Percentiles rank a stretch among this genome's conserved stretches.
phyloP scores from a whole-genome alignment of 1,284 basidiomycete genomes.

The Phlebopus sp. region DNA sequence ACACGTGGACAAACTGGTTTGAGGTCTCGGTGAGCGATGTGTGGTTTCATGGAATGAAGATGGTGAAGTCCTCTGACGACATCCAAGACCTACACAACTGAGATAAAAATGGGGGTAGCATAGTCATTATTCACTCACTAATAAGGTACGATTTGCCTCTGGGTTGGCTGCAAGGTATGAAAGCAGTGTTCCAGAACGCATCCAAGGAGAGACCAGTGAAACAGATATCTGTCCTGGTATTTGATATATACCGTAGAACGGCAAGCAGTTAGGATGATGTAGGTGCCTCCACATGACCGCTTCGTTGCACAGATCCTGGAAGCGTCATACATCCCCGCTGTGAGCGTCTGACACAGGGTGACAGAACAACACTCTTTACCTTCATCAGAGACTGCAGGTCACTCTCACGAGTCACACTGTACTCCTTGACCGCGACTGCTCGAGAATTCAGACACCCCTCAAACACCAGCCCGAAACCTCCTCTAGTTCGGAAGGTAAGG shows the following conservation, averaged over 20 bases:
- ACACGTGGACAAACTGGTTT: conserved; percentile 19
- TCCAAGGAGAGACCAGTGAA: conserved; percentile 31
- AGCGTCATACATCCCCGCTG: not conserved
- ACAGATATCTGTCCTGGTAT: conserved; percentile 4
- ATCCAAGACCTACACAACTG: conserved; percentile 19
- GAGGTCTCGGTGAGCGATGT: conserved; percentile 28
- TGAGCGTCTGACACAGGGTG: not conserved
- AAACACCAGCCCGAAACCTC: conserved; percentile 23
- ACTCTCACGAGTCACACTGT: conserved; percentile 1
- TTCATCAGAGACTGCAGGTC: conserved; percentile 11
- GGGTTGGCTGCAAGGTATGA: conserved; percentile 19
- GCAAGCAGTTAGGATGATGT: conserved; percentile 27
- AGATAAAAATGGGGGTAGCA: not conserved
- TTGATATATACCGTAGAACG: conserved; percentile 23
- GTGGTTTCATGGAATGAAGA: conserved; percentile 26
- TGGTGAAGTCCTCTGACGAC: conserved; percentile 23
- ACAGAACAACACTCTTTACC: conserved; percentile 12
- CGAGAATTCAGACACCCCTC: conserved; percentile 17
- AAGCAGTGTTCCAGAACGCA: conserved; percentile 23
- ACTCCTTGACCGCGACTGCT: conserved; percentile 25
- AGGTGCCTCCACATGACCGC: conserved; percentile 27
- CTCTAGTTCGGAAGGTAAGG: conserved; percentile 4
- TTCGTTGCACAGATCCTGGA: conserved; percentile 21
- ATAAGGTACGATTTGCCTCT: conserved; percentile 12
- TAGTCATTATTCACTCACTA: conserved; percentile 15